These are phyloP conservation scores for Rhazya stricta DNA, from an alignment of 257 asterid genomes.

Conservation along the genomic window DNA sequence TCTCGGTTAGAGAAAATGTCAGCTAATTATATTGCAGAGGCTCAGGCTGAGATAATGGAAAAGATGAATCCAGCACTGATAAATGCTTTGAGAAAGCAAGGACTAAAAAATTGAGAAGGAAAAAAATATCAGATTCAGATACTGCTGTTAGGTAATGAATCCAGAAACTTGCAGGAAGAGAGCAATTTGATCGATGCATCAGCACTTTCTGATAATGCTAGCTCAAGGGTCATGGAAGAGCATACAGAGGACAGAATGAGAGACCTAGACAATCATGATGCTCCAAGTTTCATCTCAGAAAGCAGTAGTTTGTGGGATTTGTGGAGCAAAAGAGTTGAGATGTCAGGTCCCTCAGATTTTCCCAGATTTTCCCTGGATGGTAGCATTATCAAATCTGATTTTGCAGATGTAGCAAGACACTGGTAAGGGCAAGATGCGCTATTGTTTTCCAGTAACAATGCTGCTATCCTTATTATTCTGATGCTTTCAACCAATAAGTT, in stretches of 20 bases:
- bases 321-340: constrained; percentile 87
- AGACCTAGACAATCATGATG: constrained; percentile 26
- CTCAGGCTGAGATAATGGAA: constrained; percentile 65
- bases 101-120: constrained; percentile 55
- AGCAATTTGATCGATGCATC: constrained; percentile 20
- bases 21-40: constrained; percentile 75
- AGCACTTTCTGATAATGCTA: constrained; percentile 23
- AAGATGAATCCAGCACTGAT: constrained; percentile 65
- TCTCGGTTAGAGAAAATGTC: constrained; percentile 67
- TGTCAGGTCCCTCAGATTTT: constrained; percentile 69
- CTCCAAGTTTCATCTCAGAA: constrained; percentile 23
- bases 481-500: neutral
- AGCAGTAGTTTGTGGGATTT: constrained; percentile 54
- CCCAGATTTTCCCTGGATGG: constrained; percentile 82
- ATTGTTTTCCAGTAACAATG: neutral
- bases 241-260: constrained; percentile 22
- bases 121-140: constrained; percentile 35
- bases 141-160: constrained; percentile 30
- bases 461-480: neutral
- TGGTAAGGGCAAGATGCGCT: constrained; percentile 39
- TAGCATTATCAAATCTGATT: constrained; percentile 34
- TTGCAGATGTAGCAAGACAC: constrained; percentile 27
- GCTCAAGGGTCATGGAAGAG: constrained; percentile 27
- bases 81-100: constrained; percentile 49
- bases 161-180: constrained; percentile 24